A percentile compares a stretch with the other conserved stretches of the same genome.
Conservation (phyloP, 805 yeast species). For the Saccharomycopsis oosterbeekiorum region DNA sequence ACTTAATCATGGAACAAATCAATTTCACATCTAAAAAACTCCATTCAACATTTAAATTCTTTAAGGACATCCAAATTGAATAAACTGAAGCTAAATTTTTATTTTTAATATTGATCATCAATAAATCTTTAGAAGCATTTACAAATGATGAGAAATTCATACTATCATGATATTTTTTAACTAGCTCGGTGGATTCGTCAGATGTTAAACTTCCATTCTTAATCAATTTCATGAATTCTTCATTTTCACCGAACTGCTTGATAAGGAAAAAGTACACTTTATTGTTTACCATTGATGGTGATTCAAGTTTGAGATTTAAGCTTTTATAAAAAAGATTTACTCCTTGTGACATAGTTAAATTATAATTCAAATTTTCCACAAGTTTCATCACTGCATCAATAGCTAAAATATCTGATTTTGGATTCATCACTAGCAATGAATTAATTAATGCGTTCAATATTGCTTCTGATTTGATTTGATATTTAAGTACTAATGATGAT, state of each 20-base stretch:
- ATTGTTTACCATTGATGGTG: constrained; percentile 4
- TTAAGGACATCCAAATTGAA: constrained; percentile 5
- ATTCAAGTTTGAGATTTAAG: background rate
- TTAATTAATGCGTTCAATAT: constrained; percentile 1
- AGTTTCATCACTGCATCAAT: constrained; percentile 10
- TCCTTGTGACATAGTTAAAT: constrained; percentile 2
- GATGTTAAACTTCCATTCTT: background rate
- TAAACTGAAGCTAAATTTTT: constrained; percentile 11
- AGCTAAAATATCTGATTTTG: constrained; percentile 1
- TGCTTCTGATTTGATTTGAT: background rate
- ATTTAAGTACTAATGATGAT: background rate
- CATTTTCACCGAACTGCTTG: background rate
- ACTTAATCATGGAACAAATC: background rate
- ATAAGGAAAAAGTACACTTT: constrained; percentile 2
- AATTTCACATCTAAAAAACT: background rate
- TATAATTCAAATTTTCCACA: background rate
- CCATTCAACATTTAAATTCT: constrained; percentile 2
- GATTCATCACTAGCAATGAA: constrained; percentile 2
- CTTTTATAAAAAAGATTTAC: constrained; percentile 5
- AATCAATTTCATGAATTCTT: background rate
- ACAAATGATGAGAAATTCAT: background rate
- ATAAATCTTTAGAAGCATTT: background rate
- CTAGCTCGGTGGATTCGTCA: background rate
- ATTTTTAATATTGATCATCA: background rate
- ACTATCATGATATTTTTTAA: background rate